These are phyloP conservation scores for Sarocladiaceae sp. DNA, from an alignment of 2,329 filamentous ascomycete genomes.

Conservation along the genomic window DNA sequence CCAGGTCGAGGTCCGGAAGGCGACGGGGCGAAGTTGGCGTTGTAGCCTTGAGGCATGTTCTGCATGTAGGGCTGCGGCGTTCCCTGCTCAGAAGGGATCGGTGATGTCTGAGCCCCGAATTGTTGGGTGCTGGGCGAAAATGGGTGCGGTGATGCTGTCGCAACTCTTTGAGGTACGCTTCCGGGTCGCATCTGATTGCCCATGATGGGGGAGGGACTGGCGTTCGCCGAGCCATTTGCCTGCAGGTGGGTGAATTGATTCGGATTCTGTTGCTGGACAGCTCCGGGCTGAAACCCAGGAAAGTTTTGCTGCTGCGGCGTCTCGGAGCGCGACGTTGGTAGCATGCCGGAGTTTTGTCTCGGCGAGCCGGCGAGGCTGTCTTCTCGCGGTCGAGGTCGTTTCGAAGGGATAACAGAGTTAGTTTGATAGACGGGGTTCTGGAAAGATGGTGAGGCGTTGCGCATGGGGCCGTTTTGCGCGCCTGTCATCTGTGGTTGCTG, in stretches of 20 bases:
- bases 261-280: constrained; percentile 53
- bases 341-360: constrained; percentile 63
- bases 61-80: constrained; percentile 71
- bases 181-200: constrained; percentile 68
- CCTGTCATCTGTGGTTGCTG: constrained; percentile 43
- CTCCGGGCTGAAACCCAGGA: constrained; percentile 61
- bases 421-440: constrained; percentile 75
- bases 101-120: constrained; percentile 66
- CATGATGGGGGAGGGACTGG: constrained; percentile 91
- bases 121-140: constrained; percentile 74
- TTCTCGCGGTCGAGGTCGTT: constrained; percentile 73
- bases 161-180: constrained; percentile 70
- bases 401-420: constrained; percentile 82
- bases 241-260: constrained; percentile 77
- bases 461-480: constrained; percentile 78
- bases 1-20: constrained; percentile 51
- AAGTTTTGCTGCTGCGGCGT: constrained; percentile 75
- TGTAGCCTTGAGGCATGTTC: constrained; percentile 51
- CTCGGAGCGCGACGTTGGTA: constrained; percentile 81
- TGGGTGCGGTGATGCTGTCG: constrained; percentile 86
- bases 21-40: constrained; percentile 51
- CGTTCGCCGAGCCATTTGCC: constrained; percentile 71
- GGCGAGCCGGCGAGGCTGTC: constrained; percentile 82
- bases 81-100: constrained; percentile 68
- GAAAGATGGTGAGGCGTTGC: constrained; percentile 75